These are phyloP conservation scores for Tricholoma sp. DNA, from an alignment of 768 basidiomycete species.

Conservation along the genomic window DNA sequence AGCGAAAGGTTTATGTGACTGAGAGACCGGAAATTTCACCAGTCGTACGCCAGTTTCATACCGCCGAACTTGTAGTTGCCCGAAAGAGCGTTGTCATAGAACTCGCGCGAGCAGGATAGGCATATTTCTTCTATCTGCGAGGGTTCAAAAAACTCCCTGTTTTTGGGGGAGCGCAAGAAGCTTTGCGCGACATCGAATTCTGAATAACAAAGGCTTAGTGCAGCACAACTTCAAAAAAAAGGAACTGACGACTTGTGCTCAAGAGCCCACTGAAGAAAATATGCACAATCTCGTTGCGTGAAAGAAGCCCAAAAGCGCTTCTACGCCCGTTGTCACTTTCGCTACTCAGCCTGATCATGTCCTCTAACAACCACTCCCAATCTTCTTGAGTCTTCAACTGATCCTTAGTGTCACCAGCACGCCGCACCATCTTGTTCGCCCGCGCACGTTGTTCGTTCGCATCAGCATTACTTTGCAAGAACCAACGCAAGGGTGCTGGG, in stretches of 20 bases:
- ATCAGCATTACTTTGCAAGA: slow-evolving; percentile 71
- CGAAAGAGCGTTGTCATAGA: slow-evolving; percentile 91
- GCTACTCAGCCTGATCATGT: slow-evolving; percentile 80
- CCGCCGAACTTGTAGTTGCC: slow-evolving; percentile 92
- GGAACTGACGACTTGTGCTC: slow-evolving; percentile 82
- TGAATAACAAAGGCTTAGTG: slow-evolving; percentile 21
- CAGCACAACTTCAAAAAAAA: not conserved
- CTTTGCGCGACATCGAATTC: slow-evolving; percentile 65
- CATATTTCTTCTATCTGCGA: slow-evolving; percentile 71
- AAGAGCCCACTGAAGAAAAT: slow-evolving; percentile 87
- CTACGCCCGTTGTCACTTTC: slow-evolving; percentile 56
- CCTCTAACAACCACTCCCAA: slow-evolving; percentile 85
- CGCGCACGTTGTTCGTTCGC: slow-evolving; percentile 68
- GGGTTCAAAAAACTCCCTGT: slow-evolving; percentile 44
- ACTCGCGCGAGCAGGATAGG: slow-evolving; percentile 74
- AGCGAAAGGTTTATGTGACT: not conserved
- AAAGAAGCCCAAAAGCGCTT: slow-evolving; percentile 78
- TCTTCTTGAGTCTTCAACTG: slow-evolving; percentile 59
- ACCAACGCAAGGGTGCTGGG: slow-evolving; percentile 82
- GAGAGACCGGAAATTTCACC: slow-evolving; percentile 42
- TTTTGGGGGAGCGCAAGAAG: slow-evolving; percentile 45
- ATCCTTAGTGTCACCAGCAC: slow-evolving; percentile 51
- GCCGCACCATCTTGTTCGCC: slow-evolving; percentile 82
- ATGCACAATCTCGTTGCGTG: slow-evolving; percentile 62
- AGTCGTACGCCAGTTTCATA: slow-evolving; percentile 96